Evolutionary conservation across 148 eudicot genomes (phyloP), one percentile per base, ranked within the genome.

Genomic region (Fallopia convolvulus): DNA sequence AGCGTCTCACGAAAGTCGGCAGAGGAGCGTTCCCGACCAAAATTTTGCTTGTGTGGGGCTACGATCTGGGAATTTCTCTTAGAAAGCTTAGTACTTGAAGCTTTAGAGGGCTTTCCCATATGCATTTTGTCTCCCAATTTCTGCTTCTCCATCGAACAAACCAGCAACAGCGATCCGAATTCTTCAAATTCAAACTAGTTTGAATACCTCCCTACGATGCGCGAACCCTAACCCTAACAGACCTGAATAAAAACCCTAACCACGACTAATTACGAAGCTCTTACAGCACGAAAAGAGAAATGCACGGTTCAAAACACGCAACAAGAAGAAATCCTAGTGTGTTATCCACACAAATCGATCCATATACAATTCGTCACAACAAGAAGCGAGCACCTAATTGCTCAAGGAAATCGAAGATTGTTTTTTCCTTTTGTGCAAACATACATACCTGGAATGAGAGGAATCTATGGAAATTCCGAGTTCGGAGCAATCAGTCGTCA

Each of bases 11-110:
- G 87, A 39, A 80, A 79, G 49, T 82, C 74, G 6, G 26, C 68
- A 53, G 78, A 70, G 30, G 73, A 80, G 40, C 76, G 66, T 23
- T 80, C 82, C 78, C 26, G 82, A 70, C 79, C 21, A 18, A 72
- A 75, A 70, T 74, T 81, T 20, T 70, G 53, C 47, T 81, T 90
- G 61, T 80, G 80, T 0, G 85, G 56, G 75, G 56, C 83, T 3
- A 81, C 46, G 70, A 39, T 39, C 76, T 46, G 72, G 17, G 77
- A 41, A 66, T 74, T 52, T 72, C 78, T 72, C 17, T n/a, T 60
- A 70, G 73, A 2, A 42, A 73, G 74, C 68, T 74, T 76, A 75
- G 80, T 77, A 75, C 84, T 84, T 39, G 81, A 66, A 66, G 89
- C 90, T 75, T 90, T 87, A 66, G 72, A 66, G 42, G 72, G 44